phyloP scores from a whole-genome alignment of 805 yeast genomes.

The Candida suzukii region DNA sequence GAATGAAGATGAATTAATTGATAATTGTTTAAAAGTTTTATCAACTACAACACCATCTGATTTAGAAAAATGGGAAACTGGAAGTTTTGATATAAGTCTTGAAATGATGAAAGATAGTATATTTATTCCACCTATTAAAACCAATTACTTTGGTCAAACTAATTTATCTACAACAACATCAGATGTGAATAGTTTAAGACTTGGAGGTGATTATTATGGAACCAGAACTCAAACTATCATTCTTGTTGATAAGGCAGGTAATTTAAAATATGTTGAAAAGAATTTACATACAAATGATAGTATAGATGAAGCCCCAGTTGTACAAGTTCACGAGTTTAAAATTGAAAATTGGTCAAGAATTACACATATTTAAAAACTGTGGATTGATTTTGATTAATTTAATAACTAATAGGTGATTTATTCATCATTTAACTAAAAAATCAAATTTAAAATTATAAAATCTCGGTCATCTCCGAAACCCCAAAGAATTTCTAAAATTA shows the following conservation, averaged over 20 bases:
- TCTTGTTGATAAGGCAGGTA: slow-evolving; percentile 43
- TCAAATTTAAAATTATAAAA: neutral
- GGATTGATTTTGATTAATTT: neutral
- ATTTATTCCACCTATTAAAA: slow-evolving; percentile 61
- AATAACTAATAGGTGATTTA: neutral
- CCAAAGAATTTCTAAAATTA: no score
- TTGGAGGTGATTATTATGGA: slow-evolving; percentile 64
- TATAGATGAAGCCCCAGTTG: slow-evolving; percentile 14
- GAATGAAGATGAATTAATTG: slow-evolving; percentile 34
- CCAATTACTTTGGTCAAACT: slow-evolving; percentile 2
- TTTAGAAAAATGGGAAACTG: slow-evolving; percentile 21
- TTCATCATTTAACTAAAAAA: no score
- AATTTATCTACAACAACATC: neutral
- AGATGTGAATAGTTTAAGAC: slow-evolving; percentile 8
- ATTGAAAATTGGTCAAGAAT: slow-evolving; percentile 9
- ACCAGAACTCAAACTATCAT: slow-evolving; percentile 84
- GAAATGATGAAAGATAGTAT: slow-evolving; percentile 50
- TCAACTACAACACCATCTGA: slow-evolving; percentile 31
- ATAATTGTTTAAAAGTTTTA: slow-evolving; percentile 47
- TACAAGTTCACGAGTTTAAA: slow-evolving; percentile 9
- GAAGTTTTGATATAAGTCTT: slow-evolving; percentile 20
- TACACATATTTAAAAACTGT: neutral
- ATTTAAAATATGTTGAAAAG: slow-evolving; percentile 54
- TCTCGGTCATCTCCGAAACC: neutral
- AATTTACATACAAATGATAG: slow-evolving; percentile 47